These are phyloP conservation scores for Ampelocalamus luodianensis DNA, from an alignment of 176 grass and related monocot genomes.

Conservation along the genomic window DNA sequence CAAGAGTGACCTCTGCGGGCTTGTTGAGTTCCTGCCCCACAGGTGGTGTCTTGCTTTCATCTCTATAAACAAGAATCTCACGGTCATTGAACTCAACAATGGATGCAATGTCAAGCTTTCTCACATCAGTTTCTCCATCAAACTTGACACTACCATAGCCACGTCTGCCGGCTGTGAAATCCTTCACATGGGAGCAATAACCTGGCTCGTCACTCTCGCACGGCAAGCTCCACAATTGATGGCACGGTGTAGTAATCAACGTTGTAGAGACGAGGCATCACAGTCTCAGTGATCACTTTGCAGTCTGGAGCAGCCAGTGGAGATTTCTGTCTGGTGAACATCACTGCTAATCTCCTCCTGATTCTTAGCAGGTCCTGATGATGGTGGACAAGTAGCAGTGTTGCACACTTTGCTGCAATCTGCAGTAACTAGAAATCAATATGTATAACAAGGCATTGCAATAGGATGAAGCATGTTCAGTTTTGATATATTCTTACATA, in stretches of 20 bases:
- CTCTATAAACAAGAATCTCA: constrained; percentile 71
- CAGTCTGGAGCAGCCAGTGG: constrained; percentile 30
- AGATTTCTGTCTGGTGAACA: not conserved
- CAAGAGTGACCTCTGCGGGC: constrained; percentile 64
- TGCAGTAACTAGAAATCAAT: constrained; percentile 18
- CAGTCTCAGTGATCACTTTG: constrained; percentile 44
- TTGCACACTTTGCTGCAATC: not conserved
- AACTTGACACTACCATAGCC: constrained; percentile 70
- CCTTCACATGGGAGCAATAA: constrained; percentile 59
- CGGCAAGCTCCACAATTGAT: constrained; percentile 64
- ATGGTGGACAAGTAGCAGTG: not conserved
- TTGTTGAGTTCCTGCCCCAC: constrained; percentile 70
- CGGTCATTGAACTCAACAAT: constrained; percentile 68
- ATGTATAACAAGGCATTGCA: not conserved
- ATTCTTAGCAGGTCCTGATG: not conserved
- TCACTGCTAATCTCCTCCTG: not conserved
- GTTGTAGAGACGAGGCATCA: constrained; percentile 63
- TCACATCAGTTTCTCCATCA: constrained; percentile 65
- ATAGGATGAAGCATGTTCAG: not conserved
- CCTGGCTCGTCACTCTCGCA: constrained; percentile 56
- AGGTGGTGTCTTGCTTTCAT: constrained; percentile 63
- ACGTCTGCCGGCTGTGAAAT: constrained; percentile 59
- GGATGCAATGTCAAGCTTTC: constrained; percentile 61
- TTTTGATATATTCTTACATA: constrained; percentile 12
- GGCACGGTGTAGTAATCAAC: constrained; percentile 69